phyloP scores from a whole-genome alignment of 2,329 filamentous ascomycete genomes.

The Aspergillus neotritici region DNA sequence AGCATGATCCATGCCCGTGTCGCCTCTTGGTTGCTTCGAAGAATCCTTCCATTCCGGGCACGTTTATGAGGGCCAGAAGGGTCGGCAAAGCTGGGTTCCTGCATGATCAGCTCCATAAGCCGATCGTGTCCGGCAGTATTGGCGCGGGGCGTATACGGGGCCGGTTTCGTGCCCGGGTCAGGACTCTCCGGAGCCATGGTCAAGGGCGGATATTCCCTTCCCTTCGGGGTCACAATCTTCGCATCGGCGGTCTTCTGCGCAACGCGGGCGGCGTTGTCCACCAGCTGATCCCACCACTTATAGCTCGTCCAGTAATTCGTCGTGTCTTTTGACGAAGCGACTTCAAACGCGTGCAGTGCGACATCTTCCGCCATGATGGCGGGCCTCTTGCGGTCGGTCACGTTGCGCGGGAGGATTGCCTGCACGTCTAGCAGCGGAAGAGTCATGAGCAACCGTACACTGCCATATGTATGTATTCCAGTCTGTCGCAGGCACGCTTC shows the following conservation, averaged over 20 bases:
- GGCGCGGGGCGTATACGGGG: slow-evolving; percentile 34
- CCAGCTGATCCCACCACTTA: slow-evolving; percentile 23
- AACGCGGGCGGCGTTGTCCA: slow-evolving; percentile 23
- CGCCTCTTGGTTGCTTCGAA: slow-evolving; percentile 8
- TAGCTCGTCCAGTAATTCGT: slow-evolving; percentile 15
- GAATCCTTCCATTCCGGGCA: slow-evolving; percentile 20
- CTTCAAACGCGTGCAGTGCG: slow-evolving; percentile 42
- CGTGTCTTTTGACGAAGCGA: slow-evolving; percentile 44
- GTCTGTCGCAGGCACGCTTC: slow-evolving; percentile 51
- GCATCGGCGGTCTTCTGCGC: slow-evolving; percentile 24
- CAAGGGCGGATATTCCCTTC: slow-evolving; percentile 22
- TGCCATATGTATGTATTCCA: slow-evolving; percentile 69
- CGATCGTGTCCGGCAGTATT: slow-evolving; percentile 31
- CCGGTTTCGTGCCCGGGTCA: slow-evolving; percentile 8
- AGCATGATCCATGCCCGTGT: slow-evolving; percentile 13
- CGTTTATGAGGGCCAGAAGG: too few species aligned
- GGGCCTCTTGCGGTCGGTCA: slow-evolving; percentile 52
- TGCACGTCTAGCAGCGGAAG: slow-evolving; percentile 56
- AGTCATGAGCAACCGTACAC: slow-evolving; percentile 75
- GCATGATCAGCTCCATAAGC: slow-evolving; percentile 11
- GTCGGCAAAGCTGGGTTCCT: too few species aligned
- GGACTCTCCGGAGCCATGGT: slow-evolving; percentile 20
- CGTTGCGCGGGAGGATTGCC: slow-evolving; percentile 54
- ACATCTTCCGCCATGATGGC: slow-evolving; percentile 56
- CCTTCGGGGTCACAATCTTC: slow-evolving; percentile 25